Evolutionary conservation across 2,329 filamentous ascomycete species (phyloP), one percentile per base, ranked within the genome.

Genomic region (Fusarium penzigii): DNA sequence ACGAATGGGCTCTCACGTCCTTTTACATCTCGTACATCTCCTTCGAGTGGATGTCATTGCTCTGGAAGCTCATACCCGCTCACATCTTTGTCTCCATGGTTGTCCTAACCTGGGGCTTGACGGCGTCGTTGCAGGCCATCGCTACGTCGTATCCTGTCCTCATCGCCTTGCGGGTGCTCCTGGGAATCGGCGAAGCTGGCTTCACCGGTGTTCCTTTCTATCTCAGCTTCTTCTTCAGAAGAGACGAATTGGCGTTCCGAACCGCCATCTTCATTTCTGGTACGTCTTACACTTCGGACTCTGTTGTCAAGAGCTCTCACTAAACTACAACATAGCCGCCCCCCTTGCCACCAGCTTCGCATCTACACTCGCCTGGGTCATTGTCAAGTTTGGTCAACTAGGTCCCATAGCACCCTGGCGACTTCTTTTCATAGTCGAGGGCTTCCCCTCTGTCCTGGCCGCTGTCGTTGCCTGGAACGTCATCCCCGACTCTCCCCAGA

Each of bases 211-310:
- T 87, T 38, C 84, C 84, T 0, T 82, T 84, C 53, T 87, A 86
- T 59, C 70, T 87, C 32, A 84, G 82, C 14, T 85, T 85, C 70
- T 87, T 87, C 69, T 87, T 82, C 68, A 81, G 78, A 62, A 71
- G 82, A 36, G 74, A 82, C 42, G 93, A 97, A 70, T 76, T 97
- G 34, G 93, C 92, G 1, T 87, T 94, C 55, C 79, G 92, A 38
- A 94, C 89, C 0, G 92, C 91, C 17, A 80, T 96, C 2, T 95
- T 96, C 71, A 86, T 97, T 48, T 92, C 90, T 1, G 90, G 77
- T 79, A 65, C 44, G 71, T 65, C 6, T 29, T 40, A 9, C 14
- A 17, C 10, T 55, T 7, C 49, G 52, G 42, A 51, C 51, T 29
- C 34, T 32, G 49, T 29, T 16, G 14, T 16, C 12, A 16, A 9